Conservation (phyloP, 2,329 filamentous ascomycete species). For the Sarocladium oryzae region DNA sequence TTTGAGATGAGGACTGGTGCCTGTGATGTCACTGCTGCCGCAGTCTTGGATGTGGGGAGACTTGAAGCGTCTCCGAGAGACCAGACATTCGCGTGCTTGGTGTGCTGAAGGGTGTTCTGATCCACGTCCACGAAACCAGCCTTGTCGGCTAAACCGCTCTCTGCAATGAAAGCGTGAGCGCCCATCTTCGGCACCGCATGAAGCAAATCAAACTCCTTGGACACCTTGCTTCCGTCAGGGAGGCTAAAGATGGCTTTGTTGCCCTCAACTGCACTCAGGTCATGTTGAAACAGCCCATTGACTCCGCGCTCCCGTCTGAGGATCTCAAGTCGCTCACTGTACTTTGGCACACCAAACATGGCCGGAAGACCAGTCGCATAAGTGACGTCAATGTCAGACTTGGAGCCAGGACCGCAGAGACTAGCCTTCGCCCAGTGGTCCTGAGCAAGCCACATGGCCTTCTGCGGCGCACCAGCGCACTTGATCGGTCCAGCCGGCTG, state of each 20-base stretch:
- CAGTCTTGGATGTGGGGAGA: slow-evolving; percentile 51
- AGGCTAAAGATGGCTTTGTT: slow-evolving; percentile 45
- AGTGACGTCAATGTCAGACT: slow-evolving; percentile 42
- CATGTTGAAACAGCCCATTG: slow-evolving; percentile 53
- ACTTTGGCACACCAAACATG: slow-evolving; percentile 58
- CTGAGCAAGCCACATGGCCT: slow-evolving; percentile 56
- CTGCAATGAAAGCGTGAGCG: slow-evolving; percentile 45
- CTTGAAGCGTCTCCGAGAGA: slow-evolving; percentile 53
- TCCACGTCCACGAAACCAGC: slow-evolving; percentile 53
- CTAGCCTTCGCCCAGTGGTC: slow-evolving; percentile 51
- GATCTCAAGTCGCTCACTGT: slow-evolving; percentile 46
- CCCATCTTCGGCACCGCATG: slow-evolving; percentile 56
- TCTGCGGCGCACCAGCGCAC: slow-evolving; percentile 56
- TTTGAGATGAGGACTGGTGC: slow-evolving; percentile 45
- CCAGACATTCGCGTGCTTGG: slow-evolving; percentile 51
- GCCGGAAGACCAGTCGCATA: slow-evolving; percentile 49
- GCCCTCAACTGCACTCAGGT: slow-evolving; percentile 46
- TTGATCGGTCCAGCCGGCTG: slow-evolving; percentile 53
- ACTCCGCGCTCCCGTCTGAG: slow-evolving; percentile 48
- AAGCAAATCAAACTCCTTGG: slow-evolving; percentile 44
- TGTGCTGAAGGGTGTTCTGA: slow-evolving; percentile 44
- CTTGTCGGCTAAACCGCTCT: slow-evolving; percentile 46
- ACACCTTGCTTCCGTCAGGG: slow-evolving; percentile 37
- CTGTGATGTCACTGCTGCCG: slow-evolving; percentile 46
- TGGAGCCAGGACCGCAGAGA: slow-evolving; percentile 36